A percentile compares a stretch with the other conserved stretches of the same genome.
phyloP scores from a whole-genome alignment of 441 rosid genomes.

The Eruca vesicaria region DNA sequence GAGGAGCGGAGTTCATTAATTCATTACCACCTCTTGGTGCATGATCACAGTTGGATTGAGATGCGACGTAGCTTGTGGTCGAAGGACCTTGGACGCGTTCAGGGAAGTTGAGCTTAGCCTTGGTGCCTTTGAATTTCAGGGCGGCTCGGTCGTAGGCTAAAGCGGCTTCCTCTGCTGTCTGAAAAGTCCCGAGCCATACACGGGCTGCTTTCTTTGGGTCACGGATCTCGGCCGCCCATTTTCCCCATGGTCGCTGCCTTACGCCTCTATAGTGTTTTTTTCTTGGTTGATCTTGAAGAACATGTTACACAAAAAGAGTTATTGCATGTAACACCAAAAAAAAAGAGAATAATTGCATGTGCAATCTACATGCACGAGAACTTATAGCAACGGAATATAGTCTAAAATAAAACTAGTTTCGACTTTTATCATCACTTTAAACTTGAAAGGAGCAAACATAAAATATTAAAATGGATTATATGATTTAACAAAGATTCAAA shows the following conservation, averaged over 20 bases:
- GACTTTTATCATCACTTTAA: neutral
- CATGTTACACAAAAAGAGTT: neutral
- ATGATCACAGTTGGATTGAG: constrained; percentile 11
- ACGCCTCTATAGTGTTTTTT: constrained; percentile 89
- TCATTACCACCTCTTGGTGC: constrained; percentile 6
- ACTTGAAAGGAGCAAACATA: neutral
- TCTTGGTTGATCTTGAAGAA: constrained; percentile 46
- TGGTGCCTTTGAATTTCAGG: constrained; percentile 69
- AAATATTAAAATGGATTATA: neutral
- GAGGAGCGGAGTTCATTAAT: constrained; percentile 29
- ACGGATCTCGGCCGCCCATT: constrained; percentile 98
- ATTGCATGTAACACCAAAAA: neutral
- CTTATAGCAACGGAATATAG: neutral
- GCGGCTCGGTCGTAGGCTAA: constrained; percentile 83
- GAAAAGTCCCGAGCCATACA: constrained; percentile 96
- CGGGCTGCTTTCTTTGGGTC: constrained; percentile 95
- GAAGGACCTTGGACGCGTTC: constrained; percentile 68
- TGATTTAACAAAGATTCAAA: neutral
- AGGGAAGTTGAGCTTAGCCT: constrained; percentile 84
- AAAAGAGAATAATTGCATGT: neutral
- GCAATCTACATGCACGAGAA: too few relatives aligned
- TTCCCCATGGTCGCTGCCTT: constrained; percentile 97
- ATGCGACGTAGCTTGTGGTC: constrained; percentile 35
- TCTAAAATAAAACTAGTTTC: neutral
- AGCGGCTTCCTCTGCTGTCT: constrained; percentile 95